Conservation (phyloP, 805 yeast genomes). For the Candida tibetensis region DNA sequence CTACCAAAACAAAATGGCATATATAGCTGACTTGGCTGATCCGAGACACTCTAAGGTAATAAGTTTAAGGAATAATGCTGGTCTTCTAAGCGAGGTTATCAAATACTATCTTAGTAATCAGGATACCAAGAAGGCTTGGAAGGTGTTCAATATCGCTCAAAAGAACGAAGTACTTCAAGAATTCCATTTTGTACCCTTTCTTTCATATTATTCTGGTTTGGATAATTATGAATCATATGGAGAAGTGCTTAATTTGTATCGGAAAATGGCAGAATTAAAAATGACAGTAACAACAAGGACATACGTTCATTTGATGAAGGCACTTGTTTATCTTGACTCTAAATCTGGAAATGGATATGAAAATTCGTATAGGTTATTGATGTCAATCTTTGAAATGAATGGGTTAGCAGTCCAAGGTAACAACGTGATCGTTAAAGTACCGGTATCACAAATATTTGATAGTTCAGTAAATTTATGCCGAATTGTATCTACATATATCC, state of each 20-base stretch:
- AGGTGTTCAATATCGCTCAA: constrained; percentile 17
- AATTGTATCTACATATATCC: constrained; percentile 25
- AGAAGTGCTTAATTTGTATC: constrained; percentile 28
- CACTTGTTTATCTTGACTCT: constrained; percentile 25
- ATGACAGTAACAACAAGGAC: constrained; percentile 25
- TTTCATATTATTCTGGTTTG: constrained; percentile 18
- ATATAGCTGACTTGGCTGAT: constrained; percentile 11
- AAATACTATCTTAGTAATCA: constrained; percentile 18
- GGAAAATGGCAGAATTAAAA: constrained; percentile 29
- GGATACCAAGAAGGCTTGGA: constrained; percentile 19
- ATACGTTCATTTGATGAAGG: constrained; percentile 29
- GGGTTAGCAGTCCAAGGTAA: constrained; percentile 18
- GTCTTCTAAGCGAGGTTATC: constrained; percentile 26
- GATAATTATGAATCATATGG: constrained; percentile 19
- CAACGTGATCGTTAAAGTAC: not conserved
- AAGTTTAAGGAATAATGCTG: constrained; percentile 10
- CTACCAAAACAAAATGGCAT: constrained; percentile 10
- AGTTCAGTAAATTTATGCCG: constrained; percentile 22
- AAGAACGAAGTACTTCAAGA: constrained; percentile 20
- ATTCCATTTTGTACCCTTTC: constrained; percentile 28
- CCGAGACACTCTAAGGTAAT: constrained; percentile 11
- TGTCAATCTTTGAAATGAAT: constrained; percentile 31
- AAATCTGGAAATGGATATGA: constrained; percentile 21
- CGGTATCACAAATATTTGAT: constrained; percentile 5
- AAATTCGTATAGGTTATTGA: constrained; percentile 29